These are phyloP conservation scores for Penicillium sclerotiorum DNA, from an alignment of 2,329 filamentous ascomycete species.

Conservation along the genomic window DNA sequence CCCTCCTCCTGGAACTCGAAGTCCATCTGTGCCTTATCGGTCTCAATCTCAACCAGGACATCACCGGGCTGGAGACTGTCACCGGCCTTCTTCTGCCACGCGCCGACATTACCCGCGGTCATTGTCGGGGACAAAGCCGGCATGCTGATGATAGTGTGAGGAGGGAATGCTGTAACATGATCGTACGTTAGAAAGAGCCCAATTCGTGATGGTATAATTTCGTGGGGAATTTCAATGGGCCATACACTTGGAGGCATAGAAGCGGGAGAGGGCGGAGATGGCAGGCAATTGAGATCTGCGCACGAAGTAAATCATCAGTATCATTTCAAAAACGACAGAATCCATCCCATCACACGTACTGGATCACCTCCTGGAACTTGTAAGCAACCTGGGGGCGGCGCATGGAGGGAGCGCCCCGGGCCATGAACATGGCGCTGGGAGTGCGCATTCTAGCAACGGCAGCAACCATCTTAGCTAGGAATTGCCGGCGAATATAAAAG, in stretches of 20 bases:
- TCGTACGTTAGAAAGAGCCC: constrained; percentile 7
- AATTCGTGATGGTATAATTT: not conserved
- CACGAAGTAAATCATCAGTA: constrained; percentile 24
- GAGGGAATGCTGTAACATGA: constrained; percentile 74
- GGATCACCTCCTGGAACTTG: constrained; percentile 45
- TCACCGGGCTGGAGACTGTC: constrained; percentile 87
- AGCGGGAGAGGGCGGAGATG: constrained; percentile 63
- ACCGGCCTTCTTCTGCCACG: constrained; percentile 97
- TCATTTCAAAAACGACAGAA: constrained; percentile 1
- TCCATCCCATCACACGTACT: constrained; percentile 32
- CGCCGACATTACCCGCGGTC: constrained; percentile 92
- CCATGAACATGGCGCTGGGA: constrained; percentile 46
- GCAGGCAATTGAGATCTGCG: constrained; percentile 51
- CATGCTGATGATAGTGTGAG: constrained; percentile 96
- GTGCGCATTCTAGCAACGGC: constrained; percentile 50
- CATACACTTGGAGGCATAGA: constrained; percentile 71
- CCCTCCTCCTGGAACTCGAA: constrained; percentile 99
- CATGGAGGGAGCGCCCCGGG: constrained; percentile 46
- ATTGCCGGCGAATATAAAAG: constrained; percentile 30
- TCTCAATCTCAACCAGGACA: constrained; percentile 97
- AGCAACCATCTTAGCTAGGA: constrained; percentile 57
- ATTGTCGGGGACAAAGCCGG: constrained; percentile 97
- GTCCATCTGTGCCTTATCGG: constrained; percentile 99
- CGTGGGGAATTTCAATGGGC: constrained; percentile 8
- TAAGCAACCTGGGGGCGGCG: constrained; percentile 49